Base-by-base conservation (phyloP, 208 protist genomes). In the Blastocrithidia nonstop region DNA sequence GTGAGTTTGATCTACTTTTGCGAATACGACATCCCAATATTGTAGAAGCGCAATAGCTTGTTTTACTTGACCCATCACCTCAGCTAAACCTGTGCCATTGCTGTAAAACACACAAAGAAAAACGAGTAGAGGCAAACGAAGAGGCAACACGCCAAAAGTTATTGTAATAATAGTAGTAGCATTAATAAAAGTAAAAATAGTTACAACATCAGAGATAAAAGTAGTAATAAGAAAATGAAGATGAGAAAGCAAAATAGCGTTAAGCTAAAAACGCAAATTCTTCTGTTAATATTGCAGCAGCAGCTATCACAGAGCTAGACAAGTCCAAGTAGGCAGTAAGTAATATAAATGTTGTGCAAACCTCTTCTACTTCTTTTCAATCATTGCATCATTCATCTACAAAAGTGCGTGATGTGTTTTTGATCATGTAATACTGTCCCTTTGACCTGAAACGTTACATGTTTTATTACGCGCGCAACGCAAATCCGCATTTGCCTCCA, bases 351-450 rank as follows among this genome's bases (percentile, higher is more conserved):
- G n/a, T n/a, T n/a, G n/a, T n/a, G n/a, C n/a, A n/a, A n/a, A n/a
- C n/a, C n/a, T n/a, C n/a, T n/a, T n/a, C n/a, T n/a, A n/a, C n/a
- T n/a, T n/a, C n/a, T n/a, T n/a, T n/a, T n/a, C n/a, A n/a, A n/a
- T n/a, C n/a, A n/a, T n/a, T n/a, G n/a, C n/a, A n/a, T n/a, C n/a
- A n/a, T n/a, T n/a, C n/a, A n/a, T n/a, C n/a, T n/a, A n/a, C n/a
- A 15, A 57, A 51, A 16, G 44, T 59, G 32, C 62, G 66, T 21
- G 73, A 83, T 47, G 67, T 88, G 4, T 88, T 81, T 50, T 49
- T 93, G 2, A 76, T 88, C 1, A 93, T 93, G 83, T 70, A 88
- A 20, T 77, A 72, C 54, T 88, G 75, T 31, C 67, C 71, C 2
- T 72, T 69, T 23, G 75, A 93, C 51, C 57, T 93, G 15, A 70